Evolutionary conservation across 164 flowering plant species (phyloP), one percentile per base, ranked within the genome.

Genomic region (Amborella trichopoda): DNA sequence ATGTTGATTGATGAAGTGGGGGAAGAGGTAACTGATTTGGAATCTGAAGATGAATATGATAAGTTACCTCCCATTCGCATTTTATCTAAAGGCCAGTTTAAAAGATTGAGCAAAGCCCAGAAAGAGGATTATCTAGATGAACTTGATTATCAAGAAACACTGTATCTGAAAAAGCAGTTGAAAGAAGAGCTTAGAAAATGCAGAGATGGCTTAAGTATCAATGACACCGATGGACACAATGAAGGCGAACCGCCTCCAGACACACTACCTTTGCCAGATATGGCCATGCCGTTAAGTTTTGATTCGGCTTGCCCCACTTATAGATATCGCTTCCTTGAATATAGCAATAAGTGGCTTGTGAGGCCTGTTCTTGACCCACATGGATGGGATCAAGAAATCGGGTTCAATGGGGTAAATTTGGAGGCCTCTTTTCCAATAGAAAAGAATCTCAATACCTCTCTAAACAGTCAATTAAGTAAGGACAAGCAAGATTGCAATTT

Each of bases 351-450:
- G 67, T 77, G 82, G 80, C 63, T 83, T 44, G 76, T 66, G 34
- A 71, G 97, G 57, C 97, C 97, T 16, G 94, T 83, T 51, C 74
- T 80, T 44, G 95, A 88, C 63, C 82, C 87, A 23, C 81, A 84
- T 34, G 96, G 96, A 53, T 88, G 96, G 96, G 99, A 93, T 67
- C 91, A 83, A 55, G 96, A 93, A 65, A 79, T 84, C 23, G 89
- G 99, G 42, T 85, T 93, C 58, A 96, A 88, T 69, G 99, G 99
- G 40, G 66, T 93, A 55, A 83, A 70, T 61, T 46, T 93, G 44
- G 96, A 93, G 63, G 66, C 80, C 17, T 64, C 74, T 44, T 28
- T 55, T 32, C 77, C 73, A 54, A 12, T 71, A 30, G 64, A 48
- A 48, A 55, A 46, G 43, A 72, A 85, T 28, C 24, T 77, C 3